phyloP scores from a whole-genome alignment of 257 asterid species.

The Solanum tarapatanum region DNA sequence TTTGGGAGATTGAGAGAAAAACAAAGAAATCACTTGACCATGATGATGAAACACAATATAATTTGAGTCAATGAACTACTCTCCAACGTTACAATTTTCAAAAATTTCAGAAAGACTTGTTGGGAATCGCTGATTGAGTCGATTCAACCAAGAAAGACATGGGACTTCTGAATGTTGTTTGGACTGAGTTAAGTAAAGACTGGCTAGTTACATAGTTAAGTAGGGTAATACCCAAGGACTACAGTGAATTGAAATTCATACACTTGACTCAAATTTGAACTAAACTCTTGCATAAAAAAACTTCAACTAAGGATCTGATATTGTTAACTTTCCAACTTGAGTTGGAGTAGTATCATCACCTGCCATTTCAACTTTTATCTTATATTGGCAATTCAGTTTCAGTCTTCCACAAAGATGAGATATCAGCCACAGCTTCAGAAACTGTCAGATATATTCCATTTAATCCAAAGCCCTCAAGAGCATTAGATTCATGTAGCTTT shows the following conservation, averaged over 20 bases:
- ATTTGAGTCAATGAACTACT: background rate
- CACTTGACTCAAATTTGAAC: background rate
- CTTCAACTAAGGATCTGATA: background rate
- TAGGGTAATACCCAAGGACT: background rate
- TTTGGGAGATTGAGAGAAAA: background rate
- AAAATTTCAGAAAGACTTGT: background rate
- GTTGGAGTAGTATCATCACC: background rate
- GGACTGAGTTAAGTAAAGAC: background rate
- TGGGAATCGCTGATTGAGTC: background rate
- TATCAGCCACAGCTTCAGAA: slow-evolving; percentile 64
- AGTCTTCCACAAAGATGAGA: slow-evolving; percentile 59
- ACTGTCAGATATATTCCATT: slow-evolving; percentile 64
- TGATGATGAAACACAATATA: background rate
- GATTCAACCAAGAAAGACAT: background rate
- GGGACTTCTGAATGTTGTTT: background rate
- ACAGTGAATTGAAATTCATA: background rate
- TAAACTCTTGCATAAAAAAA: background rate
- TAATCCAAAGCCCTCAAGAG: slow-evolving; percentile 36
- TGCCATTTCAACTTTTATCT: background rate
- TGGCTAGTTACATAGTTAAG: background rate
- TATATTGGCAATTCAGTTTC: background rate
- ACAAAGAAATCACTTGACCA: background rate
- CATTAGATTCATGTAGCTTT: slow-evolving; percentile 45
- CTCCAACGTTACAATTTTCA: background rate
- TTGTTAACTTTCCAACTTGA: background rate